Evolutionary conservation across 1,284 basidiomycete genomes (phyloP).

Genomic region (Fomes fomentarius): DNA sequence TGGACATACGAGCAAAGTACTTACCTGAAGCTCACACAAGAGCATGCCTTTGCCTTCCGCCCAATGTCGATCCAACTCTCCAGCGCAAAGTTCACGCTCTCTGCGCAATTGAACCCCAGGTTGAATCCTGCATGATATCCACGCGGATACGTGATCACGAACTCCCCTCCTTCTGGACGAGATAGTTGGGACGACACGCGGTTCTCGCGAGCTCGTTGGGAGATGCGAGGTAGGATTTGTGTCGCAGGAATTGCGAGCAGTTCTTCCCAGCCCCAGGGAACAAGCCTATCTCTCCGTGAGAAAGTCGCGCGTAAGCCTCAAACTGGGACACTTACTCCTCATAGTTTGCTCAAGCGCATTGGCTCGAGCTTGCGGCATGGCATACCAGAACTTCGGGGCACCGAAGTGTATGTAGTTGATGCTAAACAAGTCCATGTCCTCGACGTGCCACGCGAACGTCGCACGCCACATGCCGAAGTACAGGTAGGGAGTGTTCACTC

Average conservation of each 20-base stretch:
- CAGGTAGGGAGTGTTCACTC: slow-evolving; percentile 96
- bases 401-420: slow-evolving; percentile 99
- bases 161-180: slow-evolving; percentile 94
- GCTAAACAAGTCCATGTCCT: slow-evolving; percentile 96
- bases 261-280: slow-evolving; percentile 85
- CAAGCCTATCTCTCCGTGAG: slow-evolving; percentile 54
- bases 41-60: slow-evolving; percentile 78
- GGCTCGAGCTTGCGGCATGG: slow-evolving; percentile 87
- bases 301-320: too few species aligned
- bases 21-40: slow-evolving; percentile 84
- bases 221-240: slow-evolving; percentile 96
- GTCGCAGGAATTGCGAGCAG: slow-evolving; percentile 94
- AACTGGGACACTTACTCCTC: slow-evolving; percentile 64
- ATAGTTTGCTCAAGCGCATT: slow-evolving; percentile 80
- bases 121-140: slow-evolving; percentile 99
- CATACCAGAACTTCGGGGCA: slow-evolving; percentile 97
- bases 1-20: slow-evolving; percentile 14
- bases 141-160: slow-evolving; percentile 93
- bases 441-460: slow-evolving; percentile 99
- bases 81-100: slow-evolving; percentile 97
- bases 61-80: slow-evolving; percentile 95
- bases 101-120: slow-evolving; percentile 96
- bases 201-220: slow-evolving; percentile 82
- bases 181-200: slow-evolving; percentile 83
- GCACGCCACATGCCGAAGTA: slow-evolving; percentile 99